A percentile compares a stretch with the other conserved stretches of the same genome.
phyloP scores from a whole-genome alignment of 805 yeast genomes.

The Kazachstania viticola region DNA sequence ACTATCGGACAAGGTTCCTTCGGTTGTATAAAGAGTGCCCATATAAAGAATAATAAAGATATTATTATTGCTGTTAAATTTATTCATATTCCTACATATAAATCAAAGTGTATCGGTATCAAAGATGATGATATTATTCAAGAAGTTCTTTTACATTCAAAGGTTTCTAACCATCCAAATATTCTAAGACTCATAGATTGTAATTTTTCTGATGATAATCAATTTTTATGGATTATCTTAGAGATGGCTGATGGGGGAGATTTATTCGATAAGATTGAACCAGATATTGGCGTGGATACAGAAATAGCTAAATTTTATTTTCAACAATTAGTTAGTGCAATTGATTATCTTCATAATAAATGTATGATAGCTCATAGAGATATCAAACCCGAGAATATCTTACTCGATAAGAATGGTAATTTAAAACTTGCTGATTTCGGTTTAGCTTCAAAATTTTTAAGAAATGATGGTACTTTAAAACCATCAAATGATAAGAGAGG shows the following conservation, averaged over 20 bases:
- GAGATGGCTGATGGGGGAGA: constrained; percentile 70
- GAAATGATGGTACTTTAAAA: constrained; percentile 37
- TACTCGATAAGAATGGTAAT: constrained; percentile 53
- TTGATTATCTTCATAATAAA: constrained; percentile 45
- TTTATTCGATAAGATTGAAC: constrained; percentile 67
- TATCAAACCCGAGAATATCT: constrained; percentile 63
- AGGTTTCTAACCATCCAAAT: constrained; percentile 48
- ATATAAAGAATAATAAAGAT: constrained; percentile 25
- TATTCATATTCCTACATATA: constrained; percentile 34
- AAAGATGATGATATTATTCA: constrained; percentile 33
- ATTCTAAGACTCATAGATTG: constrained; percentile 44
- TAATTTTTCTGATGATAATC: constrained; percentile 37
- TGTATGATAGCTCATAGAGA: constrained; percentile 68
- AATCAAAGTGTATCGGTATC: constrained; percentile 28
- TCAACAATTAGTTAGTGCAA: constrained; percentile 50
- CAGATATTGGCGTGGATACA: constrained; percentile 57
- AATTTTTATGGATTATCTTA: constrained; percentile 55
- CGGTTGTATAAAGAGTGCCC: constrained; percentile 48
- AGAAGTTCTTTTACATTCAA: constrained; percentile 50
- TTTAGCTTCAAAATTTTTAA: constrained; percentile 48
- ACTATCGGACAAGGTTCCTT: constrained; percentile 61
- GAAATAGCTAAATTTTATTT: constrained; percentile 61
- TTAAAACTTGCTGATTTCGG: constrained; percentile 73
- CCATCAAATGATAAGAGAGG: constrained; percentile 48
- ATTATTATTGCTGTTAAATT: constrained; percentile 47